Evolutionary conservation across 2,329 filamentous ascomycete genomes (phyloP).

Genomic region (Onygena corvina): DNA sequence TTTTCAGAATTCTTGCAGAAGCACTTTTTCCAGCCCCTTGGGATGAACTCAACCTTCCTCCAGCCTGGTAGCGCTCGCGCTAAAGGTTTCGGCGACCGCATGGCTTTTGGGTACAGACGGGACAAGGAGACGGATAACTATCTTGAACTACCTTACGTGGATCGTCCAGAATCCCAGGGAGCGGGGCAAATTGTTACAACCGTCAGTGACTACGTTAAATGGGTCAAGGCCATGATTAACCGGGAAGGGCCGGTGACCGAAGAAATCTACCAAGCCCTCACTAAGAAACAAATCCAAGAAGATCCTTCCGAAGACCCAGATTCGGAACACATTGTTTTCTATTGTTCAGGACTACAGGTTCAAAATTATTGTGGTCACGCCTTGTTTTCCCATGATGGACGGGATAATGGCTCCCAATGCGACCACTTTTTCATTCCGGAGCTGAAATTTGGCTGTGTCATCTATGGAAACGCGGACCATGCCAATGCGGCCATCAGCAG

Average conservation of each 20-base stretch:
- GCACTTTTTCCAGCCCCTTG: neutral
- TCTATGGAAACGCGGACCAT: neutral
- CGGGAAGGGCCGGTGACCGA: slow-evolving; percentile 20
- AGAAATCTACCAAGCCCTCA: slow-evolving; percentile 19
- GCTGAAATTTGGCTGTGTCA: neutral
- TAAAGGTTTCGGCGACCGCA: slow-evolving; percentile 18
- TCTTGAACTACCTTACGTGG: slow-evolving; percentile 19
- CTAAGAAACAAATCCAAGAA: slow-evolving; percentile 19
- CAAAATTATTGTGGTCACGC: slow-evolving; percentile 8
- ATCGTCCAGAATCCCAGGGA: slow-evolving; percentile 28
- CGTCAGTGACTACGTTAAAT: slow-evolving; percentile 24
- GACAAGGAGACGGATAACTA: slow-evolving; percentile 18
- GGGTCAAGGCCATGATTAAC: slow-evolving; percentile 22
- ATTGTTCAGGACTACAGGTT: slow-evolving; percentile 5
- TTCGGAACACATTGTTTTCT: slow-evolving; percentile 19
- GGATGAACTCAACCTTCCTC: neutral
- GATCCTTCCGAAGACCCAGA: slow-evolving; percentile 15
- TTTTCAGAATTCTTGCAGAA: neutral
- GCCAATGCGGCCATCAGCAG: neutral
- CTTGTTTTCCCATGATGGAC: slow-evolving; percentile 9
- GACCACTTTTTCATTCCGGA: neutral
- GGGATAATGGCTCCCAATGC: neutral
- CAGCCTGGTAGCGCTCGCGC: neutral
- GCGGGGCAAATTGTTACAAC: slow-evolving; percentile 35
- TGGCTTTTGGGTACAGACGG: slow-evolving; percentile 38